A percentile compares a stretch with the other conserved stretches of the same genome.
These are phyloP conservation scores for Chlamydomonas eustigma DNA, from an alignment of 139 green algal species.

Conservation along the genomic window DNA sequence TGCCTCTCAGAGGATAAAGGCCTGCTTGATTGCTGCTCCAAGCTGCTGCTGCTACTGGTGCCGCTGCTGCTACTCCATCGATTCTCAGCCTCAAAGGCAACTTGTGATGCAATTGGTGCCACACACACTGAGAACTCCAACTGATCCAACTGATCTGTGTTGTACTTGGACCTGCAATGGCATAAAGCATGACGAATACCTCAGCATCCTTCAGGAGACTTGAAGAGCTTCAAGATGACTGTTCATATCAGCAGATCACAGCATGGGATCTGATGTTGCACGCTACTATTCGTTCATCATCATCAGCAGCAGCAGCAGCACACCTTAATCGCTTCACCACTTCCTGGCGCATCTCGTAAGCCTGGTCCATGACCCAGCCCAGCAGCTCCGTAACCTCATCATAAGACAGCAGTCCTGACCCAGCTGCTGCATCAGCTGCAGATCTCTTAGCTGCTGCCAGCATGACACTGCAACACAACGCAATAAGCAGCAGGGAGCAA, in stretches of 20 bases:
- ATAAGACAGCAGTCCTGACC: not conserved
- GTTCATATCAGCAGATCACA: no score
- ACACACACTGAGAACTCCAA: slow-evolving; percentile 34
- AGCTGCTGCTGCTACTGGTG: not conserved
- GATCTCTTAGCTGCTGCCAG: slow-evolving; percentile 5
- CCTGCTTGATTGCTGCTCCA: no score
- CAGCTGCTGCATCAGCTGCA: not conserved
- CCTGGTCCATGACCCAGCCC: slow-evolving; percentile 31
- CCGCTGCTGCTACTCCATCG: not conserved
- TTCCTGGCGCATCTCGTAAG: slow-evolving; percentile 21
- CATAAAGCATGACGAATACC: no score
- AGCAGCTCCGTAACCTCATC: slow-evolving; percentile 16
- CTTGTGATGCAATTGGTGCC: slow-evolving; percentile 25
- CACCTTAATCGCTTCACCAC: slow-evolving; percentile 8
- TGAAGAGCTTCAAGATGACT: no score
- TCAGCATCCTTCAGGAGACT: no score
- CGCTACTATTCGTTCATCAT: no score
- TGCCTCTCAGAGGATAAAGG: no score
- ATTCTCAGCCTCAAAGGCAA: slow-evolving; percentile 13
- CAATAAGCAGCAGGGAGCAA: no score
- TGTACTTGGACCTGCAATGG: slow-evolving; percentile 7
- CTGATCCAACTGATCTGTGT: slow-evolving; percentile 6
- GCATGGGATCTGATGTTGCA: no score
- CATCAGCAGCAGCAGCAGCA: no score
- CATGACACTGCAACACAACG: slow-evolving; percentile 15